A percentile compares a stretch with the other conserved stretches of the same genome.
Conservation (phyloP, 176 grass and related monocot species). For the Hyparrhenia diplandra region DNA sequence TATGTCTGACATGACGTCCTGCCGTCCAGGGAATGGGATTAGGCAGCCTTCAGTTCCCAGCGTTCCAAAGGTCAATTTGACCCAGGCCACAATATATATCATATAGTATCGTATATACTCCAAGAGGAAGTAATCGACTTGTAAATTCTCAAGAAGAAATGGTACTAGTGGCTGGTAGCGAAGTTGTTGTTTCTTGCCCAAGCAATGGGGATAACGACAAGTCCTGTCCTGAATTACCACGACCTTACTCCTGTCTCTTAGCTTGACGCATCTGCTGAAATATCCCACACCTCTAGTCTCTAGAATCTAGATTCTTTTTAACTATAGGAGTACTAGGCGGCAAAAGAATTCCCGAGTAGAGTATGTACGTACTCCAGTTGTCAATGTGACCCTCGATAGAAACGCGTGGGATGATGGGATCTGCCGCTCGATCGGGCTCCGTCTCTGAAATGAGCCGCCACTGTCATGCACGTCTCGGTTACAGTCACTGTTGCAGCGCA, state of each 20-base stretch:
- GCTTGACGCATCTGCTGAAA: not conserved
- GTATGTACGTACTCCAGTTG: not conserved
- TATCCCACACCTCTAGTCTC: not conserved
- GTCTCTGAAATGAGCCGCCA: not conserved
- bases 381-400: not conserved
- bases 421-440: not conserved
- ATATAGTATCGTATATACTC: not conserved
- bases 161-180: not conserved
- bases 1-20: conserved; percentile 11
- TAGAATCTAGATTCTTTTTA: conserved; percentile 4
- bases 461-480: not conserved
- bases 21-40: not conserved
- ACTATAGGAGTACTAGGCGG: not conserved
- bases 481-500: not conserved
- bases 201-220: conserved; percentile 15
- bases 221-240: conserved; percentile 37
- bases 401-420: conserved; percentile 3
- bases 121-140: not conserved
- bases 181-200: conserved; percentile 24
- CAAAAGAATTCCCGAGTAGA: not conserved
- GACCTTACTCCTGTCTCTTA: not conserved
- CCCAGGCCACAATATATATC: not conserved
- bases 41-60: not conserved
- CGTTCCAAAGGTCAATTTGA: not conserved
- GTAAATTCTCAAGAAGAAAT: not conserved